These are phyloP conservation scores for Cladosporium sp. DNA, from an alignment of 2,329 filamentous ascomycete species.

Conservation along the genomic window DNA sequence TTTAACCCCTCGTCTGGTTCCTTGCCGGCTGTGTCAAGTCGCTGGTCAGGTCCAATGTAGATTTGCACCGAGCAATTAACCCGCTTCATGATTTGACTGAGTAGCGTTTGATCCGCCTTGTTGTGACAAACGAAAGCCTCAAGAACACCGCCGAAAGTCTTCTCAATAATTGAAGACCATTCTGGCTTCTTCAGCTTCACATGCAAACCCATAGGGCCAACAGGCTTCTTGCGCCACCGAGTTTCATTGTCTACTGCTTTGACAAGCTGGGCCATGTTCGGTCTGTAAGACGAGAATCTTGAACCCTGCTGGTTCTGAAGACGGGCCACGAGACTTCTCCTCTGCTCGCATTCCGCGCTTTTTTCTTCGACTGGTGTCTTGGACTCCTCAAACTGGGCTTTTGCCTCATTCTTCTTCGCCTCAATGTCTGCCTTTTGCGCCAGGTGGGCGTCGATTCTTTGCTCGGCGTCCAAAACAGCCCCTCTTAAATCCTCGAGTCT, in stretches of 20 bases:
- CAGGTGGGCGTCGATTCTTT: conserved; percentile 30
- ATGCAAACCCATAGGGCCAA: conserved; percentile 78
- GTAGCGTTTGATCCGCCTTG: conserved; percentile 66
- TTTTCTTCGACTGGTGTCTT: conserved; percentile 23
- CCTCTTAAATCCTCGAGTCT: conserved; percentile 48
- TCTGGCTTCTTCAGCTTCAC: conserved; percentile 71
- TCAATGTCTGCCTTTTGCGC: conserved; percentile 33
- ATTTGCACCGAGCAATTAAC: conserved; percentile 49
- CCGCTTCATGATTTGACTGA: conserved; percentile 61
- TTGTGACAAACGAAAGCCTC: conserved; percentile 77
- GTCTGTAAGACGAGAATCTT: conserved; percentile 60
- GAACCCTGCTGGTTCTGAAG: conserved; percentile 56
- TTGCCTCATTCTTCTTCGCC: conserved; percentile 28
- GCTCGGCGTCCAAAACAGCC: conserved; percentile 42
- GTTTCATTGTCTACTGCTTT: conserved; percentile 63
- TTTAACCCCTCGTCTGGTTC: conserved; percentile 70
- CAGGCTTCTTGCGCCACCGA: conserved; percentile 65
- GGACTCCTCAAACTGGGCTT: conserved; percentile 17
- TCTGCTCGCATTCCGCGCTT: conserved; percentile 30
- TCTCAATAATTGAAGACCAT: conserved; percentile 81
- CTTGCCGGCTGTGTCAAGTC: conserved; percentile 56
- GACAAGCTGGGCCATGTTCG: conserved; percentile 59
- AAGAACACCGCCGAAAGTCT: conserved; percentile 62
- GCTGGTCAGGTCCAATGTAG: conserved; percentile 56
- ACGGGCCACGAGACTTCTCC: conserved; percentile 47